Evolutionary conservation across 2,329 filamentous ascomycete species (phyloP).

Genomic region (Calonectria fujianensis): DNA sequence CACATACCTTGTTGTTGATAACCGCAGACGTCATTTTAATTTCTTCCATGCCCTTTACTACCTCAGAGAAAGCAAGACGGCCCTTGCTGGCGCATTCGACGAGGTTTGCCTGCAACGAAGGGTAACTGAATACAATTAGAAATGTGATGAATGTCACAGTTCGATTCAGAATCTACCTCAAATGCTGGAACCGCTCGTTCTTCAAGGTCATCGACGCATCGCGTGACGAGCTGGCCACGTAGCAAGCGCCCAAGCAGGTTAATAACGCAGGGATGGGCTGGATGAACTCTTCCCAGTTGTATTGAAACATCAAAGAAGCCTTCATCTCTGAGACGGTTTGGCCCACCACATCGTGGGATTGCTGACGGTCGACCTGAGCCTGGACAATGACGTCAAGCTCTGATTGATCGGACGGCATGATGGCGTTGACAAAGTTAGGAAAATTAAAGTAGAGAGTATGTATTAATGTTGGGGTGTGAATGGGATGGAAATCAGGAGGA

Average conservation of each 20-base stretch:
- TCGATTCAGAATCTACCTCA: not conserved
- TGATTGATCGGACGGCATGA: not conserved
- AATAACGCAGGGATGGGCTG: not conserved
- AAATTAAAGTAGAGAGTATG: not conserved
- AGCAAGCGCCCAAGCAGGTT: not conserved
- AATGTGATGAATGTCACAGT: not conserved
- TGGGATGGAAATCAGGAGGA: not conserved
- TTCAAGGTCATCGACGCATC: not conserved
- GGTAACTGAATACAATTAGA: not conserved
- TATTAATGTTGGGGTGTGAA: too few species aligned
- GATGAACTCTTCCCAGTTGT: slow-evolving; percentile 6
- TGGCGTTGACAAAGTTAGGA: not conserved
- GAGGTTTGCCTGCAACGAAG: not conserved
- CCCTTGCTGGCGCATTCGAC: not conserved
- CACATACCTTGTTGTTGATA: not conserved
- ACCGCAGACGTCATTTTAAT: not conserved
- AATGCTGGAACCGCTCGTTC: not conserved
- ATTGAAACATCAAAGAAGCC: slow-evolving; percentile 4
- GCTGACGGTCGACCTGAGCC: not conserved
- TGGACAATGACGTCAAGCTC: not conserved
- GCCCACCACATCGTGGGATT: not conserved
- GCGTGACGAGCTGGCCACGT: not conserved
- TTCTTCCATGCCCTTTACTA: not conserved
- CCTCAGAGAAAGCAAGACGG: not conserved
- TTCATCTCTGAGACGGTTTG: not conserved